A percentile compares a stretch with the other conserved stretches of the same genome.
Evolutionary conservation across 768 basidiomycete species (phyloP).

Genomic region (Cyclocybe aegerita): DNA sequence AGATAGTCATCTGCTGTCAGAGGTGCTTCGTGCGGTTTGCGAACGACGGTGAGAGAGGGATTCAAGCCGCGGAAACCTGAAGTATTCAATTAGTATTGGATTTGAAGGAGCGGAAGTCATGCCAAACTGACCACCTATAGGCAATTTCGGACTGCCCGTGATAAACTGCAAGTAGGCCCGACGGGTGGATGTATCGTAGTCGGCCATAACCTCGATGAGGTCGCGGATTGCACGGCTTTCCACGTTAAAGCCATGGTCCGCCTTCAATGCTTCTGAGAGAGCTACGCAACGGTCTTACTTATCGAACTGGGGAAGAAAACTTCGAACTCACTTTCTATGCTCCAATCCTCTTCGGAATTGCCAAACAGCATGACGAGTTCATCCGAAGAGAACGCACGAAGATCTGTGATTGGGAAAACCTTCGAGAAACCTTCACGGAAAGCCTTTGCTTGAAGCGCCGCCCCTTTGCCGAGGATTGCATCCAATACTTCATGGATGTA

Average conservation of each 20-base stretch:
- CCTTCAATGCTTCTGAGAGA: constrained; percentile 86
- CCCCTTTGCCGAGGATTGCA: constrained; percentile 81
- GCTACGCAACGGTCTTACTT: constrained; percentile 45
- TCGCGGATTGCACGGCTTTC: constrained; percentile 91
- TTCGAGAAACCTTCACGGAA: constrained; percentile 96
- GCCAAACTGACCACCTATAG: constrained; percentile 78
- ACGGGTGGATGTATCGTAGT: constrained; percentile 69
- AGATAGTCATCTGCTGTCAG: constrained; percentile 91
- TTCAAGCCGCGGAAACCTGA: constrained; percentile 92
- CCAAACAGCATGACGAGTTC: constrained; percentile 97
- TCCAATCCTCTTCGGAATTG: constrained; percentile 98
- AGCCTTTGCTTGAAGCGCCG: constrained; percentile 77
- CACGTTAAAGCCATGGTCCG: constrained; percentile 96
- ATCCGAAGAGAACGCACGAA: constrained; percentile 90
- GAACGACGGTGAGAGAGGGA: constrained; percentile 92
- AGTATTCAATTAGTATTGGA: not conserved
- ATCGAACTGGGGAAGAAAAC: not conserved
- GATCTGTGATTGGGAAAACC: constrained; percentile 90
- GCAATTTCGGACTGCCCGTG: constrained; percentile 94
- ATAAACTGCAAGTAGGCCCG: constrained; percentile 95
- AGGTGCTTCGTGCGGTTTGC: constrained; percentile 93
- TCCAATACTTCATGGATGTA: constrained; percentile 89
- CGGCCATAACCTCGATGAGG: constrained; percentile 83
- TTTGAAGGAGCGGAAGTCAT: not conserved
- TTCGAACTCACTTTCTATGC: constrained; percentile 70